phyloP scores from a whole-genome alignment of 441 rosid genomes.

The Adansonia gregorii region DNA sequence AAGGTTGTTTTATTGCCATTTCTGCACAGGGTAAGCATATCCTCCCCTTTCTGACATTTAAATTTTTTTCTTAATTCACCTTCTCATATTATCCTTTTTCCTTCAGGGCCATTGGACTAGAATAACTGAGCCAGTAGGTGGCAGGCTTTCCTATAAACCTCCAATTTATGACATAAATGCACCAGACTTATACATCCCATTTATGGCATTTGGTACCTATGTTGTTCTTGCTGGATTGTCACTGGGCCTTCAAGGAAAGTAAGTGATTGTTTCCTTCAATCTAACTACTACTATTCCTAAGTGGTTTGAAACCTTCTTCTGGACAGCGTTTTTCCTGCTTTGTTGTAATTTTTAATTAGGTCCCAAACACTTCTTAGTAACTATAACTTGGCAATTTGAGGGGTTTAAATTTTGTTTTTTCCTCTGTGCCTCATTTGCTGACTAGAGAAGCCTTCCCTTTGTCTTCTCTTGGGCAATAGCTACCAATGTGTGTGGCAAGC shows the following conservation, averaged over 20 bases:
- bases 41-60: neutral
- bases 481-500: neutral
- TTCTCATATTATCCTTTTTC: conserved; percentile 31
- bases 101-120: conserved; percentile 93
- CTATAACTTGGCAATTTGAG: neutral
- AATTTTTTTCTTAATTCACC: neutral
- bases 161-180: conserved; percentile 91
- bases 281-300: neutral
- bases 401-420: neutral
- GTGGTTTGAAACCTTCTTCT: conserved; percentile 3
- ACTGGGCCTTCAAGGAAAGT: conserved; percentile 86
- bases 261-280: conserved; percentile 38
- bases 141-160: conserved; percentile 92
- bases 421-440: neutral
- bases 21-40: conserved; percentile 74
- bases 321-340: conserved; percentile 3
- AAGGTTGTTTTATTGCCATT: conserved; percentile 87
- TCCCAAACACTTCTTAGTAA: neutral
- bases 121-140: conserved; percentile 93
- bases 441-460: neutral
- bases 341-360: conserved; percentile 6
- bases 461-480: neutral
- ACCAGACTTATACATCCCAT: conserved; percentile 90
- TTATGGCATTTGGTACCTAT: conserved; percentile 93
- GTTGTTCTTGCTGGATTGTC: conserved; percentile 91